These are phyloP conservation scores for Colletotrichum karsti DNA, from an alignment of 2,329 filamentous ascomycete species.

Conservation along the genomic window DNA sequence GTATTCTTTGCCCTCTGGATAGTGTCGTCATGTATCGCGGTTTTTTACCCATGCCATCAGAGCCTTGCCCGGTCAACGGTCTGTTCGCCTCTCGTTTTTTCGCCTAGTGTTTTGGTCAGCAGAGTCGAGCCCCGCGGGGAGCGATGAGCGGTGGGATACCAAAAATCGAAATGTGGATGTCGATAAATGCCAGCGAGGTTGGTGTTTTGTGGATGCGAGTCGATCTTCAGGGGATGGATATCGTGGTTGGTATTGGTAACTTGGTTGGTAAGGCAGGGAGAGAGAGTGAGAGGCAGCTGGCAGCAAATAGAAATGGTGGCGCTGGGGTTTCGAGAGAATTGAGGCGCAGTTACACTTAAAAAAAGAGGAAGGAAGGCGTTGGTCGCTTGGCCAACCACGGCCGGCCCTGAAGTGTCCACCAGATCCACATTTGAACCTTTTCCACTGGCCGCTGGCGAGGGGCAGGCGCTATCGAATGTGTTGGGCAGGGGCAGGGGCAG, in stretches of 20 bases:
- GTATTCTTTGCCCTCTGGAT: background rate
- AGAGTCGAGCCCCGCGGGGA: background rate
- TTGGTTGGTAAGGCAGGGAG: background rate
- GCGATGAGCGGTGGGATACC: background rate
- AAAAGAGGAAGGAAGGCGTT: background rate
- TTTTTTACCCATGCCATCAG: background rate
- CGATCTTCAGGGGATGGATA: background rate
- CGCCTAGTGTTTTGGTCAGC: background rate
- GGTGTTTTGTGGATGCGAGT: background rate
- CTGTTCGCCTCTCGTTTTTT: background rate
- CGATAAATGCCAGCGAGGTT: background rate
- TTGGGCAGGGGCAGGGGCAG: background rate
- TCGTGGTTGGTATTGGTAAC: background rate
- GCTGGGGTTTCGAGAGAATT: background rate
- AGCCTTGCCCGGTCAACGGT: slow-evolving; percentile 2
- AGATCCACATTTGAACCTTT: background rate
- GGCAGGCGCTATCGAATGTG: too few species aligned
- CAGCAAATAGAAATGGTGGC: background rate
- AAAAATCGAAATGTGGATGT: too few species aligned
- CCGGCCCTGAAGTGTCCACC: background rate
- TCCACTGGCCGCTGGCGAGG: too few species aligned
- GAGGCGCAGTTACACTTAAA: slow-evolving; percentile 10
- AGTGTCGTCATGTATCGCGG: background rate
- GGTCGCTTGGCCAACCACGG: slow-evolving; percentile 25
- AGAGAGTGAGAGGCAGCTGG: background rate